A percentile compares a stretch with the other conserved stretches of the same genome.
Evolutionary conservation across 257 asterid species (phyloP).

Genomic region (Solanum chiquidenum): DNA sequence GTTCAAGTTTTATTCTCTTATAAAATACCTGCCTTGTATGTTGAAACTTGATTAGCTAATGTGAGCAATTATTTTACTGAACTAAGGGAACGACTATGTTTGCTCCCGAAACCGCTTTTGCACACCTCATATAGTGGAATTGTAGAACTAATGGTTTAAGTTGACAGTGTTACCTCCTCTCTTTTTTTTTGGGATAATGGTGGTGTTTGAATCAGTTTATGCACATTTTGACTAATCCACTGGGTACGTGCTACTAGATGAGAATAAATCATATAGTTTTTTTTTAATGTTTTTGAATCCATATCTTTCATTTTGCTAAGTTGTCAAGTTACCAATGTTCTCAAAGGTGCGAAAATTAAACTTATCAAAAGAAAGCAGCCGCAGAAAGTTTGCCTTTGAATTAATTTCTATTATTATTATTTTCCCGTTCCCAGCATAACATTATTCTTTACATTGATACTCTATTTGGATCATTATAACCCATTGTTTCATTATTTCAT

Average conservation of each 20-base stretch:
- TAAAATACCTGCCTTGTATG: not conserved
- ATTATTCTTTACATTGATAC: not conserved
- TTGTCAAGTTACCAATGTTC: not conserved
- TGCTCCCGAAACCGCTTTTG: not conserved
- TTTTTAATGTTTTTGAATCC: not conserved
- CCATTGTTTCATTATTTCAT: too few species aligned
- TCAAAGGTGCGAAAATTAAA: not conserved
- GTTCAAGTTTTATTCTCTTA: not conserved
- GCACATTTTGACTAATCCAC: not conserved
- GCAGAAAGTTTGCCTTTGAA: not conserved
- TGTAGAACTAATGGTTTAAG: not conserved
- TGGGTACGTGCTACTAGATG: not conserved
- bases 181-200: not conserved
- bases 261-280: not conserved
- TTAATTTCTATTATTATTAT: not conserved
- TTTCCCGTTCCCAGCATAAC: not conserved
- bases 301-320: not conserved
- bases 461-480: too few species aligned
- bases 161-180: not conserved
- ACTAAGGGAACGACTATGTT: not conserved
- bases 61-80: not conserved
- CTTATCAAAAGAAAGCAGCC: not conserved
- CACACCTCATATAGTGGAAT: not conserved
- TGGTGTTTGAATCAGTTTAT: not conserved
- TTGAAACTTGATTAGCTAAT: not conserved